Percentiles rank a stretch among this genome's conserved stretches.
These are phyloP conservation scores for Neurospora sp. DNA, from an alignment of 495 filamentous ascomycete species.

Conservation along the genomic window DNA sequence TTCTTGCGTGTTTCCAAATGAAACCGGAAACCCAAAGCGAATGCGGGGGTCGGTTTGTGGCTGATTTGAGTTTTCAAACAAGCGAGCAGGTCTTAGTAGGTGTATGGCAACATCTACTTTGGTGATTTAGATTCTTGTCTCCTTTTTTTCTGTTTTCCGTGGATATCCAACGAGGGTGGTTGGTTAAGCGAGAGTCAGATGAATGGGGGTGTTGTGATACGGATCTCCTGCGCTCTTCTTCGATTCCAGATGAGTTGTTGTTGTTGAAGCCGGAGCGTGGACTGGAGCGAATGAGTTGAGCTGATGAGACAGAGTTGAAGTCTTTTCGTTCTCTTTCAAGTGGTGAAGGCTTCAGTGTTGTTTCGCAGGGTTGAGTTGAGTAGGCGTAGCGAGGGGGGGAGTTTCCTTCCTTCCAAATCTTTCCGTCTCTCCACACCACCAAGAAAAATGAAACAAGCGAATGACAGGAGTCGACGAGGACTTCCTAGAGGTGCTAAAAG, in stretches of 20 bases:
- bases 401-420: slow-evolving; percentile 6
- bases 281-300: neutral
- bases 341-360: neutral
- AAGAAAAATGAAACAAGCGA: slow-evolving; percentile 43
- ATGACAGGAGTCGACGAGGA: slow-evolving; percentile 57
- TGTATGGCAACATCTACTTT: slow-evolving; percentile 12
- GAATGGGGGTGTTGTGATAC: neutral
- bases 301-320: neutral
- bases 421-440: slow-evolving; percentile 27
- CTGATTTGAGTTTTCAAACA: neutral
- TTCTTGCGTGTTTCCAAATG: slow-evolving; percentile 5
- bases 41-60: neutral
- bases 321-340: neutral
- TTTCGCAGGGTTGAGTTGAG: slow-evolving; percentile 7
- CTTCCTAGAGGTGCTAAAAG: slow-evolving; percentile 44
- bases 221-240: neutral
- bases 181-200: neutral
- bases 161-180: slow-evolving; percentile 2
- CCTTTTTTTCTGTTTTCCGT: neutral
- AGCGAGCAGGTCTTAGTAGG: slow-evolving; percentile 4
- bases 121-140: neutral
- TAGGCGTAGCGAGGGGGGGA: neutral
- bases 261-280: neutral
- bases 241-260: neutral
- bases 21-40: slow-evolving; percentile 8